Evolutionary conservation across 2,329 filamentous ascomycete genomes (phyloP), one percentile per base, ranked within the genome.

Genomic region (Helotiales sp.): DNA sequence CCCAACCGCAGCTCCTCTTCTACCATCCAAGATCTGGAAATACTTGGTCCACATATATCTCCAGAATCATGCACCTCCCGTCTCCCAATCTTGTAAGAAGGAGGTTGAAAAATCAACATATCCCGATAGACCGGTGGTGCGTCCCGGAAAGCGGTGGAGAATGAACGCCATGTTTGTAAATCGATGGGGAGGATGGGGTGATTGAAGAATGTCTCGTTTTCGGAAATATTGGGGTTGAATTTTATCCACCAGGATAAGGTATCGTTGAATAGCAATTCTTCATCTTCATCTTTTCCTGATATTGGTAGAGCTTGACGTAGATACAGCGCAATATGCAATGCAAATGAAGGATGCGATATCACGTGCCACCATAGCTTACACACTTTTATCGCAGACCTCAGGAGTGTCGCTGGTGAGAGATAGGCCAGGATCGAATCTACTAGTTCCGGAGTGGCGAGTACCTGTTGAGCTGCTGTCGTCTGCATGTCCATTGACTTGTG

Each of bases 391-490:
- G 25, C 34, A 15, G 27, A 54, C n/a, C 42, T 40, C n/a, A 54
- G n/a, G 7, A 54, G 10, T 15, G 40, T 36, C 9, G 17, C 25
- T 4, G 40, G 52, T 2, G 38, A 31, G 10, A 54, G 22, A 25
- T 38, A 36, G 9, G 5, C 13, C 4, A 54, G 30, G 15, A 48
- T 54, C 24, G 33, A 17, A 27, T 46, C 25, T 17, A 54, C 29
- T 12, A 54, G 52, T 15, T 54, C 40, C n/a, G 40, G 52, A 22
- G 40, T 54, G 5, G 15, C 13, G 17, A 54, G 38, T n/a, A 54
- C 52, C 8, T 12, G 19, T 25, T 54, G 52, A n/a, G 52, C 52
- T 10, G 52, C 52, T 25, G 40, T 25, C 38, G 15, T 34, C 31
- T n/a, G n/a, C n/a, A n/a, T n/a, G n/a, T 34, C 31, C 10, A 15